A percentile compares a stretch with the other conserved stretches of the same genome.
Conservation (phyloP, 1,139 yeast genomes). For the Candida sanyaensis region DNA sequence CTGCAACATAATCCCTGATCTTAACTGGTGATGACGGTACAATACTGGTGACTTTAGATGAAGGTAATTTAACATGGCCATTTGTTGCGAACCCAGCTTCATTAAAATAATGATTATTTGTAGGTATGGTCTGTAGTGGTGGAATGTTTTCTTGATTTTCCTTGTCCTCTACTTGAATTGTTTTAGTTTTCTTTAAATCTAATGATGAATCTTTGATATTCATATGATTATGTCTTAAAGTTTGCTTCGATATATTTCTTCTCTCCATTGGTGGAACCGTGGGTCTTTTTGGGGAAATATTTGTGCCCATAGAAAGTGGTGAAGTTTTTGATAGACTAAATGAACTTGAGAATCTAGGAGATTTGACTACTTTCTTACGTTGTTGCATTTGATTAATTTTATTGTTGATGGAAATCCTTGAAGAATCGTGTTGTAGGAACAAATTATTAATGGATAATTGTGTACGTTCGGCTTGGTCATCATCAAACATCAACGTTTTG, state of each 20-base stretch:
- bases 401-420: slow-evolving; percentile 37
- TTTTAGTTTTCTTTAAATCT: slow-evolving; percentile 35
- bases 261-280: slow-evolving; percentile 3
- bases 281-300: slow-evolving; percentile 7
- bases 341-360: slow-evolving; percentile 10
- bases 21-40: slow-evolving; percentile 72
- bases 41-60: slow-evolving; percentile 44
- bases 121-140: slow-evolving; percentile 21
- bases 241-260: slow-evolving; percentile 6
- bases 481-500: slow-evolving; percentile 39
- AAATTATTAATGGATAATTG: slow-evolving; percentile 43
- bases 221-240: slow-evolving; percentile 37
- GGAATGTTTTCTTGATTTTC: slow-evolving; percentile 10
- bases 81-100: slow-evolving; percentile 48
- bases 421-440: slow-evolving; percentile 41
- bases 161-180: slow-evolving; percentile 2
- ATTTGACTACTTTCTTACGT: slow-evolving; percentile 14
- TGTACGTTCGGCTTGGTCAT: slow-evolving; percentile 36
- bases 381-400: slow-evolving; percentile 28
- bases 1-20: slow-evolving; percentile 47
- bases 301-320: slow-evolving; percentile 3
- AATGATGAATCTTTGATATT: slow-evolving; percentile 44
- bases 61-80: slow-evolving; percentile 52
- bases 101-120: slow-evolving; percentile 14
- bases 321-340: slow-evolving; percentile 6